These are phyloP conservation scores for Saksenaea vasiformis DNA, from an alignment of 371 early-diverging fungal species.

Conservation along the genomic window DNA sequence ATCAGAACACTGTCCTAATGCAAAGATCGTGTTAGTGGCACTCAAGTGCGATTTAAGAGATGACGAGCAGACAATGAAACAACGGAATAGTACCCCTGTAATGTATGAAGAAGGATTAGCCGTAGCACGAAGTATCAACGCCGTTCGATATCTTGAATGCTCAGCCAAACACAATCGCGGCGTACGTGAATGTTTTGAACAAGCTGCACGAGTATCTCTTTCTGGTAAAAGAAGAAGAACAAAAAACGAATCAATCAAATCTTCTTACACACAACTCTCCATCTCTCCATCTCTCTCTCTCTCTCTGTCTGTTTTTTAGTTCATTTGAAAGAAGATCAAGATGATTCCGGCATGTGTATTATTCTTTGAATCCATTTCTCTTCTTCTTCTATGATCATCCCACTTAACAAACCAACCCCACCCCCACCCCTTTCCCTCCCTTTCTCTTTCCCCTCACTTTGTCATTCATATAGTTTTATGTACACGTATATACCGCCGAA, in stretches of 20 bases:
- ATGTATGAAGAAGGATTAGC: conserved; percentile 53
- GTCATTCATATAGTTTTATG: background rate
- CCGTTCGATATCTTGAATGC: conserved; percentile 55
- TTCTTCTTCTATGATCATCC: background rate
- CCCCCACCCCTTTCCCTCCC: background rate
- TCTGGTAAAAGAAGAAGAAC: conserved; percentile 32
- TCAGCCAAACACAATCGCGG: conserved; percentile 59
- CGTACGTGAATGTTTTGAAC: conserved; percentile 54
- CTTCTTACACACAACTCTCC: too few species aligned
- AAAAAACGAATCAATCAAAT: too few species aligned
- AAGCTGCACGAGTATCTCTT: conserved; percentile 51
- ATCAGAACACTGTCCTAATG: conserved; percentile 43
- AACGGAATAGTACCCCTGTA: conserved; percentile 26
- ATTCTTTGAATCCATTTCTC: background rate
- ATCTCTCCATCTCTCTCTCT: background rate
- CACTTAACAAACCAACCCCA: background rate
- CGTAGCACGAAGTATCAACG: conserved; percentile 49
- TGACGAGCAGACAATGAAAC: conserved; percentile 24
- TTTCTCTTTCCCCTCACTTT: background rate
- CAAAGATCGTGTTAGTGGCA: conserved; percentile 54
- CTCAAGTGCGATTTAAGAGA: conserved; percentile 61
- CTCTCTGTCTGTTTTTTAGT: background rate
- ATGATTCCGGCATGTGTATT: background rate
- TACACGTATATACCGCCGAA: background rate
- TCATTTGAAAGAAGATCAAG: conserved; percentile 2